Conservation (phyloP, 257 asterid genomes). For the Datura wrightii region DNA sequence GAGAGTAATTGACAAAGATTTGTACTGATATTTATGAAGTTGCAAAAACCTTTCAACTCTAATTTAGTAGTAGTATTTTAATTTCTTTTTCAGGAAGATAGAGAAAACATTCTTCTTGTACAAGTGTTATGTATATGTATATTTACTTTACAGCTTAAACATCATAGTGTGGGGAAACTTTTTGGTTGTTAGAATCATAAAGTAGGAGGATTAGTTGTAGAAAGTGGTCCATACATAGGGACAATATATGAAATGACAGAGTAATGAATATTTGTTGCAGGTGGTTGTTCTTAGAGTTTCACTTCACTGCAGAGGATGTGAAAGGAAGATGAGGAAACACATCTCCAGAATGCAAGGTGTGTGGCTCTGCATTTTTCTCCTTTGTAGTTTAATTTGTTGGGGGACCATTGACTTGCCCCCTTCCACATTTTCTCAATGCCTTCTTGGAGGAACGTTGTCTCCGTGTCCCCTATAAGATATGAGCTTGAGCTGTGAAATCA, state of each 20-base stretch:
- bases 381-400: background rate
- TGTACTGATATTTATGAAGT: background rate
- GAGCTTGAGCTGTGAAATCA: too few species aligned
- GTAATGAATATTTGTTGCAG: conserved; percentile 34
- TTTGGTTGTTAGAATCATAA: conserved; percentile 7
- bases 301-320: conserved; percentile 39
- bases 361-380: background rate
- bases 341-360: conserved; percentile 40
- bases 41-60: background rate
- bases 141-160: conserved; percentile 5
- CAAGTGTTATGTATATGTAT: background rate
- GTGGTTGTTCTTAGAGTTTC: conserved; percentile 39
- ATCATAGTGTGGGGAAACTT: background rate
- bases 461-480: too few species aligned
- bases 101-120: background rate
- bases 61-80: background rate
- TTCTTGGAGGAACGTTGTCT: background rate
- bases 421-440: background rate
- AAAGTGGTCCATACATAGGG: conserved; percentile 22
- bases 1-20: background rate
- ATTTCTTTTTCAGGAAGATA: conserved; percentile 14
- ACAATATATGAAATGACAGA: background rate
- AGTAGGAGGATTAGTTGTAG: conserved; percentile 1
- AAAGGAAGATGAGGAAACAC: conserved; percentile 37
- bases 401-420: background rate